Evolutionary conservation across 768 basidiomycete species (phyloP), one percentile per base, ranked within the genome.

Genomic region (Termitomyces bulborhizus): DNA sequence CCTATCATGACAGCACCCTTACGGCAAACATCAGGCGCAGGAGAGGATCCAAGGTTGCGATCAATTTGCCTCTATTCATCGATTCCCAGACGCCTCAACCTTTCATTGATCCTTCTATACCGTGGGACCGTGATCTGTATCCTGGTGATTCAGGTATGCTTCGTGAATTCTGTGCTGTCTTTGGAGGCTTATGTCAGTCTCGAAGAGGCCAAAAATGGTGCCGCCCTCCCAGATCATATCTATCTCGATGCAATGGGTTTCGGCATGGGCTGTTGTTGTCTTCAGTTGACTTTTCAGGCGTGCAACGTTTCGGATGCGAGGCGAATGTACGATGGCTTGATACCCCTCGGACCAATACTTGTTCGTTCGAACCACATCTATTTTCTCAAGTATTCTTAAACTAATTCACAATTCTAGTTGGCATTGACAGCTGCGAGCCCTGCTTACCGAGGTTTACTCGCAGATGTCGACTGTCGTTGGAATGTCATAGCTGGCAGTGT

Each of bases 221-320:
- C 94, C 4, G 94, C 95, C 15, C 77, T 92, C 36, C 75, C 77
- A 32, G 86, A 96, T 67, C 95, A 98, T 69, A 91, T 99, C 59
- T 98, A 98, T 68, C 81, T 98, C 76, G 97, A 99, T 69, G 95
- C 97, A 8, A 98, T 98, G 97, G 96, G 95, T 29, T 99, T 99
- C 69, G 97, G 97, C 46, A 99, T 98, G 97, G 97, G 97, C 6
- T 98, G 96, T 62, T 96, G 93, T 65, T 98, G 97, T 70, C 77
- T 99, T 50, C 97, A 99, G 65, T 79, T 98, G 57, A 99, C 97
- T 13, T 98, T 98, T 74, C 97, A 99, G 70, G 88, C 94, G 3
- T 97, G 93, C 71, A 93, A 93, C 72, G 85, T 99, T 27, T 79
- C 82, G 32, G 94, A 99, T 68, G 94, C 97, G 11, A 79, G 93